Percentiles rank a stretch among this genome's conserved stretches.
These are phyloP conservation scores for Chenopodium suecicum DNA, from an alignment of 148 eudicot species.

Conservation along the genomic window DNA sequence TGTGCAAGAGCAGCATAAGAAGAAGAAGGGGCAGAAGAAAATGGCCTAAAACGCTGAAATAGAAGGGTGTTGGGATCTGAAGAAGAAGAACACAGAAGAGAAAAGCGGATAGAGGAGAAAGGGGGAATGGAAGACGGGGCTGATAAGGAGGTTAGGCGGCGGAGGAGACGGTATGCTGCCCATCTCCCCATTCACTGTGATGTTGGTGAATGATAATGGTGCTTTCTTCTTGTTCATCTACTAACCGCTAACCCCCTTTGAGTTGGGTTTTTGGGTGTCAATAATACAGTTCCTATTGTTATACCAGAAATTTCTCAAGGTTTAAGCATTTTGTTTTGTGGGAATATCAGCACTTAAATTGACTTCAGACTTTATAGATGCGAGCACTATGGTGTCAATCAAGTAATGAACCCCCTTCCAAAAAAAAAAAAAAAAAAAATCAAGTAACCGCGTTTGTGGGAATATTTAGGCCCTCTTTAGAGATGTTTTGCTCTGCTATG, in stretches of 20 bases:
- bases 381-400: too few relatives aligned
- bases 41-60: slow-evolving; percentile 38
- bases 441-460: too few relatives aligned
- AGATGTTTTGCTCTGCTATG: too few relatives aligned
- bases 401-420: too few relatives aligned
- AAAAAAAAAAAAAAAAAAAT: too few relatives aligned
- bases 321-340: too few relatives aligned
- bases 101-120: background rate
- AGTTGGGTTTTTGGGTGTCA: too few relatives aligned
- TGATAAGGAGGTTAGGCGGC: slow-evolving; percentile 32
- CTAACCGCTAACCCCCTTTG: background rate
- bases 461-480: too few relatives aligned
- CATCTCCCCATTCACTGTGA: slow-evolving; percentile 78
- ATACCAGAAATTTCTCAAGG: too few relatives aligned
- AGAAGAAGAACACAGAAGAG: background rate
- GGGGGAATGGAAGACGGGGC: background rate
- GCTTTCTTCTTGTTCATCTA: slow-evolving; percentile 15
- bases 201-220: background rate
- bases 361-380: too few relatives aligned
- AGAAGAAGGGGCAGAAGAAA: slow-evolving; percentile 55
- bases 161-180: slow-evolving; percentile 46
- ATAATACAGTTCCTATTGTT: too few relatives aligned
- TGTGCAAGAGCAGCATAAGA: slow-evolving; percentile 32
- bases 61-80: slow-evolving; percentile 26
- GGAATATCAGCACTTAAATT: too few relatives aligned